Evolutionary conservation across 495 filamentous ascomycete species (phyloP), one percentile per base, ranked within the genome.

Genomic region (Ramalina intermedia): DNA sequence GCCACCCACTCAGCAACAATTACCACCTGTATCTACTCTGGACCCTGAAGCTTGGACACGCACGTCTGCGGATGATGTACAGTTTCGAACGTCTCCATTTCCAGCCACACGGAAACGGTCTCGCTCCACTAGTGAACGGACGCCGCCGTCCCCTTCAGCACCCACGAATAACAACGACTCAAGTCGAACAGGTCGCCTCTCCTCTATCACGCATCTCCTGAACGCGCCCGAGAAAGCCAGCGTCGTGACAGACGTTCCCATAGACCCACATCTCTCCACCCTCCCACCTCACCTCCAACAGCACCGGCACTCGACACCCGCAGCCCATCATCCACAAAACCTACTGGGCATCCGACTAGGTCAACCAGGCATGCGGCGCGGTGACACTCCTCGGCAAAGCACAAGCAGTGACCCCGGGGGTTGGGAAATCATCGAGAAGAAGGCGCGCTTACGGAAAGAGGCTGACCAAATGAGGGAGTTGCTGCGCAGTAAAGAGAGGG

Each of bases 151-250:
- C 3, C 64, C 64, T 7, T 39, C 51, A n/a, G 50, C 49, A 35
- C 56, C 59, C 18, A 65, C 67, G 20, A 59, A 62, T 38, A 56
- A 70, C 2, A 80, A 80, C n/a, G 44, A 47, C 13, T 26, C 44
- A 21, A 47, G 8, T 35, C 20, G 44, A 23, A 27, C 44, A 4
- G 29, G 29, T 33, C 76, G 85, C 4, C 64, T 87, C 1, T 82
- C 79, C 43, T 87, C 83, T 2, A 91, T 91, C 43, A 87, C 79
- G 29, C 86, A 84, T 3, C 83, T 93, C 40, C 66, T 93, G 24
- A 90, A 90, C 51, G 79, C 78, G n/a, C 47, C 60, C 7, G 58
- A 61, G 20, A 49, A 65, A 26, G 37, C 64, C 2, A 55, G 58
- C 41, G 49, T 52, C 29, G 64, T 62, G 21, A 64, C 66, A 18